A percentile compares a stretch with the other conserved stretches of the same genome.
phyloP scores from a whole-genome alignment of 495 filamentous ascomycete genomes.

The Amniculicola lignicola region DNA sequence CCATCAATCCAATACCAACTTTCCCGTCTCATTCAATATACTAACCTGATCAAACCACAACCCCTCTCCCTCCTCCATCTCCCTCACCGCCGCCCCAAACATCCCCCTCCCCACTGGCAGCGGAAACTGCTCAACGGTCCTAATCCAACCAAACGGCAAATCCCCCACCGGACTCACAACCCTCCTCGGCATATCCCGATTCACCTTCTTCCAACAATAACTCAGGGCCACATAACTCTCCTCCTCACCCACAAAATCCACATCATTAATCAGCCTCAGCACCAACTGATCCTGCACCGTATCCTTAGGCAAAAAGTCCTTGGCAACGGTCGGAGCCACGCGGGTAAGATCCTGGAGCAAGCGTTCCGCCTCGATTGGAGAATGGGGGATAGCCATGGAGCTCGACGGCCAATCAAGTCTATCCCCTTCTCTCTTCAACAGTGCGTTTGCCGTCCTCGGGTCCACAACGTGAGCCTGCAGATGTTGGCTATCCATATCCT shows the following conservation, averaged over 20 bases:
- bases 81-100: constrained; percentile 25
- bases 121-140: constrained; percentile 26
- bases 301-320: constrained; percentile 12
- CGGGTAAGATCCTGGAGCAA: constrained; percentile 14
- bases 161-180: constrained; percentile 8
- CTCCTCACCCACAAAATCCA: constrained; percentile 3
- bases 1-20: neutral
- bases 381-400: constrained; percentile 1
- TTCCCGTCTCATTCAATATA: neutral
- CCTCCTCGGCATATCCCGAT: constrained; percentile 1
- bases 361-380: neutral
- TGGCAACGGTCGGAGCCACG: constrained; percentile 19
- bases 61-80: constrained; percentile 17
- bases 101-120: constrained; percentile 13
- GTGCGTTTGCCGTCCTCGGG: no score
- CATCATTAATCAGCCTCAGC: constrained; percentile 25
- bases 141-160: constrained; percentile 32
- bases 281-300: neutral
- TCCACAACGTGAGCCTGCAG: constrained; percentile 20
- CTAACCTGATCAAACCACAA: constrained; percentile 30
- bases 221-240: constrained; percentile 22
- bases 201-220: constrained; percentile 26
- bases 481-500: constrained; percentile 21
- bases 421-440: neutral
- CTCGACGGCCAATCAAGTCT: constrained; percentile 1